Base-by-base conservation (phyloP, 2,329 filamentous ascomycete species). In the Cladosporium austrohemisphaericum region DNA sequence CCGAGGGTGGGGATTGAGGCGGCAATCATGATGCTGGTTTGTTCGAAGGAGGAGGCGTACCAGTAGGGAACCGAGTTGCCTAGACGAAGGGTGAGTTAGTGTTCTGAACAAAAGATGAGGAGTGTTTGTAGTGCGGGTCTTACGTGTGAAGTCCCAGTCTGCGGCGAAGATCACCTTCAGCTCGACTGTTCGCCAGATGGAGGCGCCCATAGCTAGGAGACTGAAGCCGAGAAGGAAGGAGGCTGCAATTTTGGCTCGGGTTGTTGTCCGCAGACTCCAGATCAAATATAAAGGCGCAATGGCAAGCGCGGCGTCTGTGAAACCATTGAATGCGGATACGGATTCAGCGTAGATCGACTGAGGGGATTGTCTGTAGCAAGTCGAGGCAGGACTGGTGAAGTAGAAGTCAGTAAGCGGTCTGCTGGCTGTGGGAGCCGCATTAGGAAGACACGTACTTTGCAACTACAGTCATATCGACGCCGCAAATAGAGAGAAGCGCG, bases 41-140 rank as follows among this genome's bases (percentile, higher is more conserved):
- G 44, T 23, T 47, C 44, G 44, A 47, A 47, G 26, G 44, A 47
- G 18, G 44, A 47, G 33, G 44, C 44, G 44, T 47, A 47, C 33
- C 37, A 47, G 25, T 31, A 47, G 16, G 35, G 25, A 11, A 47
- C 25, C 8, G 44, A 33, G n/a, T 31, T 38, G 33, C 18, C 44
- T 47, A n/a, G n/a, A n/a, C n/a, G n/a, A n/a, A n/a, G n/a, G n/a
- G n/a, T n/a, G n/a, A n/a, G n/a, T n/a, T n/a, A n/a, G n/a, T n/a
- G n/a, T n/a, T n/a, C n/a, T n/a, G n/a, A n/a, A n/a, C n/a, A n/a
- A n/a, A n/a, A n/a, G n/a, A n/a, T n/a, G n/a, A n/a, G n/a, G n/a
- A n/a, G n/a, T 26, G 25, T 7, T 14, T 13, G 2, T 1, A 19
- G 5, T 26, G 13, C 1, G 13, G 7, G 23, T 18, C 44, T 47